These are phyloP conservation scores for Juncus effusus DNA, from an alignment of 176 grass and related monocot genomes.

Conservation along the genomic window DNA sequence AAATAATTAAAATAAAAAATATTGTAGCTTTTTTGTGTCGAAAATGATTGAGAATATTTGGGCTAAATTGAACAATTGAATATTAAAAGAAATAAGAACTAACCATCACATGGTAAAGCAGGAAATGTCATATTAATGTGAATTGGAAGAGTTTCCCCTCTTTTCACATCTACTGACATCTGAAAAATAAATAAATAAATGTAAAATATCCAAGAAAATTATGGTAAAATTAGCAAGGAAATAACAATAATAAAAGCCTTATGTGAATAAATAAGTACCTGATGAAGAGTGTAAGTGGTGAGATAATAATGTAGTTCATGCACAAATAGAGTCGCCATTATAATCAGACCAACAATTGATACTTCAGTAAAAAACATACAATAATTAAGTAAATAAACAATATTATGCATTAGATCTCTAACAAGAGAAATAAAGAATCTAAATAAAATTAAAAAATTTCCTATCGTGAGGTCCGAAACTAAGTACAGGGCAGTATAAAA, in stretches of 20 bases:
- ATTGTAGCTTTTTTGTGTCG: not conserved
- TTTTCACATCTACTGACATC: slow-evolving; percentile 98
- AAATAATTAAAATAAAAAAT: slow-evolving; percentile 14
- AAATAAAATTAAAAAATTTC: no score
- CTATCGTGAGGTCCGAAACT: no score
- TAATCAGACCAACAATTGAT: slow-evolving; percentile 69
- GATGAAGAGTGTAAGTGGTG: slow-evolving; percentile 77
- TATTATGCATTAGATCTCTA: not conserved
- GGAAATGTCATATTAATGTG: slow-evolving; percentile 98
- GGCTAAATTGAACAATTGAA: slow-evolving; percentile 13
- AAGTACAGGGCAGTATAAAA: no score
- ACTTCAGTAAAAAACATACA: slow-evolving; percentile 35
- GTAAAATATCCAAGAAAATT: not conserved
- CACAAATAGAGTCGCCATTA: slow-evolving; percentile 80
- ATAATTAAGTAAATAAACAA: not conserved
- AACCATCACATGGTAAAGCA: slow-evolving; percentile 90
- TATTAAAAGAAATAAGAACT: slow-evolving; percentile 17
- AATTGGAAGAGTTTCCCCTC: slow-evolving; percentile 93
- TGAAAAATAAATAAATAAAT: slow-evolving; percentile 31
- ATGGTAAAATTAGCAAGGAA: slow-evolving; percentile 1
- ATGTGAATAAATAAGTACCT: slow-evolving; percentile 40
- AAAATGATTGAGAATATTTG: not conserved
- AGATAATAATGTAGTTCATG: slow-evolving; percentile 93
- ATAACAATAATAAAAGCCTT: not conserved
- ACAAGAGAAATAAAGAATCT: no score